phyloP scores from a whole-genome alignment of 73 alveolate species.

The Tetrahymena elliotti region DNA sequence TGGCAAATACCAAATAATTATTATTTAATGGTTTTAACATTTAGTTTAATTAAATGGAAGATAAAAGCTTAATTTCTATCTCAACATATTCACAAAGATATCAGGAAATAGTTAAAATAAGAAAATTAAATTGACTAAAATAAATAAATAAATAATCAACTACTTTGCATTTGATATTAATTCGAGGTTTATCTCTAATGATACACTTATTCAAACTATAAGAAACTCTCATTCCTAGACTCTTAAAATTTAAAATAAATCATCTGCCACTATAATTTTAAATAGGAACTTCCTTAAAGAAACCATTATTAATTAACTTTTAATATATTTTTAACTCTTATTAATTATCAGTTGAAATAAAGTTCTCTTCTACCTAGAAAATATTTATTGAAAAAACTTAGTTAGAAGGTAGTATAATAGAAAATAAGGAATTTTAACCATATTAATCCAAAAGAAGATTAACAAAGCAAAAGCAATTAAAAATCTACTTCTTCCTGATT shows the following conservation, averaged over 20 bases:
- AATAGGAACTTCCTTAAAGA: background rate
- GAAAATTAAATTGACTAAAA: background rate
- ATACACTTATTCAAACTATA: background rate
- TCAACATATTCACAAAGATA: background rate
- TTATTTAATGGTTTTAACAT: background rate
- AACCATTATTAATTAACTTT: no score
- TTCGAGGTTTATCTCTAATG: background rate
- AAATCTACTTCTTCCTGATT: background rate
- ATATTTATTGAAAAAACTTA: background rate
- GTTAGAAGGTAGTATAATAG: background rate
- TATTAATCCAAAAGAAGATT: background rate
- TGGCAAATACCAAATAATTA: background rate
- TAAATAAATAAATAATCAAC: background rate
- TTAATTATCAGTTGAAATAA: background rate
- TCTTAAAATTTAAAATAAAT: background rate
- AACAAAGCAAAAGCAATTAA: background rate
- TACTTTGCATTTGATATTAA: background rate
- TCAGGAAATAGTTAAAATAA: background rate
- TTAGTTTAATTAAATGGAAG: background rate
- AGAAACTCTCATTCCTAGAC: background rate
- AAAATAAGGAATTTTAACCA: background rate
- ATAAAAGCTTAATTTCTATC: background rate
- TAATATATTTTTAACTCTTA: no score
- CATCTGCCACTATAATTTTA: background rate
- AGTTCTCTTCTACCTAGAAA: background rate